Base-by-base conservation (phyloP, 2,329 filamentous ascomycete genomes). In the Apiospora malaysiana region DNA sequence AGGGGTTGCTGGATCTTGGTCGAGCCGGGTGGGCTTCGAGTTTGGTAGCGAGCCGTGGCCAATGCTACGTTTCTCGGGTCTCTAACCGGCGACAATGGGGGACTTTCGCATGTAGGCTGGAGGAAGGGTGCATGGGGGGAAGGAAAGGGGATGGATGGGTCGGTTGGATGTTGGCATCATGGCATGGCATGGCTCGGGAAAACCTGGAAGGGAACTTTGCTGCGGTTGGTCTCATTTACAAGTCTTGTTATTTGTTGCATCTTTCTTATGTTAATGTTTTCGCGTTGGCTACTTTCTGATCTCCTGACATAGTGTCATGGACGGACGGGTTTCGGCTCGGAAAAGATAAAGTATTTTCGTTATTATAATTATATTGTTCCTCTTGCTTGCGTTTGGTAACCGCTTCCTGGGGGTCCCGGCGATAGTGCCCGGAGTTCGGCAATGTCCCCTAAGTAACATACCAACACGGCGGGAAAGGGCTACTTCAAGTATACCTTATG, bases 181-280 rank as follows among this genome's bases (percentile, higher is more conserved):
- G 56, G 56, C 56, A 32, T 63, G 32, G 56, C 32, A 32, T 32
- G 32, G 32, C 32, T 4, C 8, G 21, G 27, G 27, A 63, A 63
- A 40, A 21, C 56, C 23, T 23, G 32, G 56, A 63, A 23, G 56
- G 32, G 8, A 63, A n/a, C 40, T 63, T 56, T 40, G 56, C 56
- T 63, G 56, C 56, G 56, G 32, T 63, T 63, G 56, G 18, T 63
- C 21, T 63, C 32, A 63, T 63, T 63, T 63, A 40, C n/a, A 12
- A 23, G 45, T 47, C 21, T 18, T 40, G 23, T 37, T 18, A 16
- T n/a, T 27, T 37, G 2, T 59, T 21, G 16, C 21, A 10, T n/a
- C 18, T 8, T 56, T 59, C 51, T 49, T 71, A 42, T 65, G 23
- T 65, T 66, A 42, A 63, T 63, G 27, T 14, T 40, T 40, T 63